A percentile compares a stretch with the other conserved stretches of the same genome.
These are phyloP conservation scores for Phytophthora idaei DNA, from an alignment of 352 stramenopile species.

Conservation along the genomic window DNA sequence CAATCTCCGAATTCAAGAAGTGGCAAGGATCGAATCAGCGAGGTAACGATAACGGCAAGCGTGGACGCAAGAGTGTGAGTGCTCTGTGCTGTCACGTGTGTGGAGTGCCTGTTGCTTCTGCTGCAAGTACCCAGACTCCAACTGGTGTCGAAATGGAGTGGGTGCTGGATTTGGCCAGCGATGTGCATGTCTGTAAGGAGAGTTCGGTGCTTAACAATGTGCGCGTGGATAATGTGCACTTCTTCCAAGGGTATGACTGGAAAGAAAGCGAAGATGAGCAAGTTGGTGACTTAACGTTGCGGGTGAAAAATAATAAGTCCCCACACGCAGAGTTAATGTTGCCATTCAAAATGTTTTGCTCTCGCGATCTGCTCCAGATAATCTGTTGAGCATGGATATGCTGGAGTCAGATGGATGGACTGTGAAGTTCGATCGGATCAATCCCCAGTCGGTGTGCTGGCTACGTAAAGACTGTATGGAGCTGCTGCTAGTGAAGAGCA, in stretches of 20 bases:
- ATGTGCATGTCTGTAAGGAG: neutral
- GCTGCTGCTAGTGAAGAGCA: slow-evolving; percentile 6
- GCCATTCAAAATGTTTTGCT: slow-evolving; percentile 9
- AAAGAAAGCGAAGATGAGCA: neutral
- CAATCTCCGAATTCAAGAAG: neutral
- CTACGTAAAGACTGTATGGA: slow-evolving; percentile 1
- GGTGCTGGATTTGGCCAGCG: neutral
- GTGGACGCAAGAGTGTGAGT: neutral
- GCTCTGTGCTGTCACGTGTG: neutral
- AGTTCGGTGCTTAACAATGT: neutral
- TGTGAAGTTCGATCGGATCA: neutral
- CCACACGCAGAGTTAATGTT: slow-evolving; percentile 15
- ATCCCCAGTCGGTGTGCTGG: slow-evolving; percentile 15
- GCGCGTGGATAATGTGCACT: neutral
- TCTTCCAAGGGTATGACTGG: neutral
- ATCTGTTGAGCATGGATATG: slow-evolving; percentile 11
- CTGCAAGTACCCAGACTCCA: neutral
- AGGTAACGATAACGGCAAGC: neutral
- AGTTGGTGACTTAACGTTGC: slow-evolving; percentile 4
- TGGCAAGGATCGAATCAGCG: neutral
- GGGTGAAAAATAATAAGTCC: slow-evolving; percentile 12
- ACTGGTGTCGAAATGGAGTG: slow-evolving; percentile 2
- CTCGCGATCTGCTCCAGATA: slow-evolving; percentile 10
- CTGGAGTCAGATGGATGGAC: slow-evolving; percentile 16
- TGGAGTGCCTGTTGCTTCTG: neutral